These are phyloP conservation scores for Paramecium pentaurelia DNA, from an alignment of 73 alveolate species.

Conservation along the genomic window DNA sequence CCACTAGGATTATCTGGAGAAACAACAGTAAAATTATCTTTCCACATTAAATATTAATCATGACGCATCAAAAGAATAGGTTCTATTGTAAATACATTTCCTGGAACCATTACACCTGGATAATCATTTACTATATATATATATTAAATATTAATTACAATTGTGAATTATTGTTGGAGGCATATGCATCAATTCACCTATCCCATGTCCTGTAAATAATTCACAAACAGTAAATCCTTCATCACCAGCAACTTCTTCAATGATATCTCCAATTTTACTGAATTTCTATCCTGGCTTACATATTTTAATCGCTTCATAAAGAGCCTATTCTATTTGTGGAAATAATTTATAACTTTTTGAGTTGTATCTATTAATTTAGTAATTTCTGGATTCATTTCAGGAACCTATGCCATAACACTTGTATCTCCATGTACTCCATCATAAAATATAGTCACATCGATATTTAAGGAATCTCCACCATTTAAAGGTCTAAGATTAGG, in stretches of 20 bases:
- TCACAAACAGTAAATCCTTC: constrained; percentile 77
- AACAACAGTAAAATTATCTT: constrained; percentile 86
- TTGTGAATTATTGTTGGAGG: constrained; percentile 84
- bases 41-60: constrained; percentile 76
- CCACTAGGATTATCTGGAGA: constrained; percentile 84
- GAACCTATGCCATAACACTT: constrained; percentile 81
- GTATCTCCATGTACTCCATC: constrained; percentile 94
- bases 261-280: constrained; percentile 82
- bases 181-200: constrained; percentile 88
- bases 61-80: constrained; percentile 84
- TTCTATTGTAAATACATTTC: constrained; percentile 96
- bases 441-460: constrained; percentile 83
- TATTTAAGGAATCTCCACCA: constrained; percentile 84
- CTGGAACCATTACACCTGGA: constrained; percentile 77
- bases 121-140: constrained; percentile 38
- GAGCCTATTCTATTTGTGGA: constrained; percentile 66
- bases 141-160: constrained; percentile 26
- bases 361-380: constrained; percentile 78
- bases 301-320: constrained; percentile 55
- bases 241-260: constrained; percentile 66
- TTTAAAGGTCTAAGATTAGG: constrained; percentile 86
- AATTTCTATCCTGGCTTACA: constrained; percentile 88
- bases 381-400: constrained; percentile 82
- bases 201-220: constrained; percentile 92
- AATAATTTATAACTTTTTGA: constrained; percentile 44